Conservation (phyloP, 805 yeast genomes). For the Nakazawaea ambrosiae region DNA sequence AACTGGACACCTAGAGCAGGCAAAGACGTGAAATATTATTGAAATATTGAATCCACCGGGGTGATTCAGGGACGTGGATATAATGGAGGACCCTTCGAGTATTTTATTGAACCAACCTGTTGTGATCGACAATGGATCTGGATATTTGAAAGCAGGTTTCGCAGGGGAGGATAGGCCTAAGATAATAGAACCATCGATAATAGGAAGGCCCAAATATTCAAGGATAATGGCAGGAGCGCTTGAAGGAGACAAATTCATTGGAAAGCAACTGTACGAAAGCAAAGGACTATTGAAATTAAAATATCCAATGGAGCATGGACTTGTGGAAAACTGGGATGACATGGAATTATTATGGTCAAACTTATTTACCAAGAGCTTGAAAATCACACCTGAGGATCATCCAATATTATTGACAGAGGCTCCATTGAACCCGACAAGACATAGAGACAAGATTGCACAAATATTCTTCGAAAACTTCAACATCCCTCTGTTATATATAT, state of each 20-base stretch:
- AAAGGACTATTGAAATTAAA: conserved; percentile 68
- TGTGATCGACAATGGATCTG: conserved; percentile 82
- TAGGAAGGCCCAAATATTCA: conserved; percentile 81
- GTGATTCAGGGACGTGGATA: too few relatives aligned
- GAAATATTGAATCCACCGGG: too few relatives aligned
- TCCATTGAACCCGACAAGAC: conserved; percentile 64
- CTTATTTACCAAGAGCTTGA: conserved; percentile 50
- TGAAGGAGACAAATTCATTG: conserved; percentile 66
- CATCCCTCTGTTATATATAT: conserved; percentile 67
- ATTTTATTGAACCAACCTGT: conserved; percentile 59
- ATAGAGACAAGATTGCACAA: conserved; percentile 58
- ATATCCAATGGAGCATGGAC: conserved; percentile 77
- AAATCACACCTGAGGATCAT: conserved; percentile 66
- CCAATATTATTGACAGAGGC: conserved; percentile 87
- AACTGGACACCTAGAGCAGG: too few relatives aligned
- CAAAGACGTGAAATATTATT: too few relatives aligned
- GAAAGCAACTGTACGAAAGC: conserved; percentile 64
- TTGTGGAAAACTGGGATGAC: conserved; percentile 76
- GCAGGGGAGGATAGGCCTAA: conserved; percentile 88
- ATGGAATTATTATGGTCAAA: conserved; percentile 80
- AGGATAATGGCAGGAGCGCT: conserved; percentile 66
- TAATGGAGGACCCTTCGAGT: conserved; percentile 6
- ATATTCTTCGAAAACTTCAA: conserved; percentile 65
- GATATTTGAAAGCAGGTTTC: conserved; percentile 80
- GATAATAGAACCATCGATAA: conserved; percentile 49